A percentile compares a stretch with the other conserved stretches of the same genome.
Evolutionary conservation across 257 asterid species (phyloP).

Genomic region (Solanum sejunctum): DNA sequence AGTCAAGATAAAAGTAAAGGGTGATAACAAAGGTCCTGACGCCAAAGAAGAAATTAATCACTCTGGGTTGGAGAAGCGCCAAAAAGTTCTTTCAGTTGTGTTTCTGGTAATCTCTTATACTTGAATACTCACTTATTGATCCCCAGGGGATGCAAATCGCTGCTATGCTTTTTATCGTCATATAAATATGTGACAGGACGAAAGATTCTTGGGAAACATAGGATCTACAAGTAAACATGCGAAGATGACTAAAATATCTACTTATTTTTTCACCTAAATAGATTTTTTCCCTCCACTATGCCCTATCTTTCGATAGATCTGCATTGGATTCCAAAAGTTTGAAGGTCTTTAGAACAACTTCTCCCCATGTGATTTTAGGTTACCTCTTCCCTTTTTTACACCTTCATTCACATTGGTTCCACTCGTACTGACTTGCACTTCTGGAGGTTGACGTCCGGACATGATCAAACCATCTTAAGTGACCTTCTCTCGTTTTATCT

Average conservation of each 20-base stretch:
- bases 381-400: not conserved
- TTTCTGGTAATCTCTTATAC: constrained; percentile 44
- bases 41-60: constrained; percentile 40
- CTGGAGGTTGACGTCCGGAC: not conserved
- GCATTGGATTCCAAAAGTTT: not conserved
- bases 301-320: not conserved
- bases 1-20: constrained; percentile 41
- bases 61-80: constrained; percentile 60
- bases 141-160: not conserved
- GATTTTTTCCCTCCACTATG: not conserved
- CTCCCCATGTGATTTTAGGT: not conserved
- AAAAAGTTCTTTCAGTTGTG: constrained; percentile 78
- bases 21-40: constrained; percentile 13
- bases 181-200: not conserved
- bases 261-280: not conserved
- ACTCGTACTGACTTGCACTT: not conserved
- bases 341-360: not conserved
- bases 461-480: not conserved
- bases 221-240: not conserved
- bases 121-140: not conserved
- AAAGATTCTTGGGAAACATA: not conserved
- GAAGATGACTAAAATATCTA: not conserved
- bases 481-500: not conserved
- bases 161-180: not conserved
- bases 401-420: not conserved